Evolutionary conservation across 306 rosid species (phyloP).

Genomic region (Dalbergia cultrata): DNA sequence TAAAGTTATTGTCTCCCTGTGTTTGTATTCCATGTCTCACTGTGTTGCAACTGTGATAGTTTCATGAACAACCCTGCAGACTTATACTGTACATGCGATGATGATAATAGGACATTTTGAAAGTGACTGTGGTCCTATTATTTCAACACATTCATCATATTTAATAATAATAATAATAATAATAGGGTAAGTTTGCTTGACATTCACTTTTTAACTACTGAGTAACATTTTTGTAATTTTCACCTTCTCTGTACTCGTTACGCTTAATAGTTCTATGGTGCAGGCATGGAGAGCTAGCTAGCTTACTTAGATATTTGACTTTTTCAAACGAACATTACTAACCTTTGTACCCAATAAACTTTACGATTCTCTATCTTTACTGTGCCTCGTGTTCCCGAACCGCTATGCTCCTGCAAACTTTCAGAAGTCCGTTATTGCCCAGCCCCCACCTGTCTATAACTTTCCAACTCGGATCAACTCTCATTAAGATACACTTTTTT

Average conservation of each 20-base stretch:
- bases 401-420: slow-evolving; percentile 48
- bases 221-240: slow-evolving; percentile 1
- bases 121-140: background rate
- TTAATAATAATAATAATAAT: too few species aligned
- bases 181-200: too few species aligned
- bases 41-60: background rate
- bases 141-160: too few species aligned
- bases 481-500: background rate
- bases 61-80: slow-evolving; percentile 2
- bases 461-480: background rate
- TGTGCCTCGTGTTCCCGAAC: slow-evolving; percentile 40
- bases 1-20: background rate
- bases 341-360: slow-evolving; percentile 34
- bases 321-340: slow-evolving; percentile 45
- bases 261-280: slow-evolving; percentile 14
- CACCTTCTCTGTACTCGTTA: slow-evolving; percentile 29
- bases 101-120: too few species aligned
- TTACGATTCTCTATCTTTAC: slow-evolving; percentile 33
- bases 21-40: too few species aligned
- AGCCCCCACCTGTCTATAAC: slow-evolving; percentile 38
- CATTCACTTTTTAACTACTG: too few species aligned
- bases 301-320: slow-evolving; percentile 41
- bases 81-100: slow-evolving; percentile 49
- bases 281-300: slow-evolving; percentile 30
- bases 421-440: slow-evolving; percentile 8